Evolutionary conservation across 169 alveolate genomes (phyloP), one percentile per base, ranked within the genome.

Genomic region (Plasmodium cynomolgi): DNA sequence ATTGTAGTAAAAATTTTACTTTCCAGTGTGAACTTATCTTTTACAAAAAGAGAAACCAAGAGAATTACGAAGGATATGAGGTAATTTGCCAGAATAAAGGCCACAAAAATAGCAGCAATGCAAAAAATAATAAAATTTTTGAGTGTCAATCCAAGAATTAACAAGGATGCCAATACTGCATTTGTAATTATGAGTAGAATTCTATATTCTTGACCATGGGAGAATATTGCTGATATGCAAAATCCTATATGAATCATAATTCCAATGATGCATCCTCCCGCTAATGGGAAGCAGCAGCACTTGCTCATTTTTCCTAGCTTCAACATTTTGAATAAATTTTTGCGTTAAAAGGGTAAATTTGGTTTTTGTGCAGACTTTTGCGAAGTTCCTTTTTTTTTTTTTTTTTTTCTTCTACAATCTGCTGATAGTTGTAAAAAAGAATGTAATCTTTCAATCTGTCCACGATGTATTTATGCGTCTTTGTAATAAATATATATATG

Each of bases 261-360:
- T 20, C 41, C 92, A 72, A 29, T 44, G 33, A 72, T 71, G 58
- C 92, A 84, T 26, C 92, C 84, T 33, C 92, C 84, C 75, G 92
- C 92, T 71, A 84, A 34, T 71, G 92, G 83, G 73, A 84, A 84
- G 62, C 83, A 84, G 83, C 84, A 84, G 20, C 84, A 84, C 56
- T 56, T 84, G 34, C 17, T 15, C 74, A 71, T 39, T 41, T 84
- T 71, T 44, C 84, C 83, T 23, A 68, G 47, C 11, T 20, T 0
- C 29, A 41, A 34, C 84, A 68, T 84, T 72, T 84, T 84, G 31
- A 71, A 33, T 39, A 20, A 71, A 41, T 37, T 39, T 50, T 84
- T 34, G 33, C 41, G 31, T 84, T 84, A 71, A 68, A 39, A 84
- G 75, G 6, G 23, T 33, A 71, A 84, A 44, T 29, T 41, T 15